Evolutionary conservation across 768 basidiomycete genomes (phyloP), one percentile per base, ranked within the genome.

Genomic region (Macrocybe gigantea): DNA sequence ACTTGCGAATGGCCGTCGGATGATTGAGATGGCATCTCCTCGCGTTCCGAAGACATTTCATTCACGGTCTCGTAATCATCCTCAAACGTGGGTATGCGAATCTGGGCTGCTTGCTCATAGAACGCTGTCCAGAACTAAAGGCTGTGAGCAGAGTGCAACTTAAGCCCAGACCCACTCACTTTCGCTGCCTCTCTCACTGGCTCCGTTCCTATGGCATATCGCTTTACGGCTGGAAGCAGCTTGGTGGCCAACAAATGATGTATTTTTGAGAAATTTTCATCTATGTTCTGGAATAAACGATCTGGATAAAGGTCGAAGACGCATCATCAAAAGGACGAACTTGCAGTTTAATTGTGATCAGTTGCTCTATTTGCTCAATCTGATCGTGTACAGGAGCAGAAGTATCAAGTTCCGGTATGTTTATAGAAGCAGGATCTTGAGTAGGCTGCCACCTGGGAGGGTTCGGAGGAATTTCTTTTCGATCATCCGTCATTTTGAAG

Each of bases 71-170:
- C 79, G 49, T 80, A 75, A 48, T 89, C 84, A 10, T 82, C 89
- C 32, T 44, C 42, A 33, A 75, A 82, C 1, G 80, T 81, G 4
- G 86, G 83, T 38, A 93, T 85, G 36, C 84, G 81, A 30, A 93
- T 85, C 56, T 91, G 85, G 3, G 95, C 94, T 7, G 93, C 92
- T 50, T 88, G 81, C 60, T 97, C 93, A 60, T 93, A 97, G 73
- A 99, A 98, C 0, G 89, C 86, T 4, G 85, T 85, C 94, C 95
- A 98, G 63, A 97, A 97, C 94, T 95, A 57, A 0, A 22, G 4
- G 40, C 8, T 13, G 33, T 35, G 38, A 31, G 30, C 36, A 11
- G 38, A 9, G n/a, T 41, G 6, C 14, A n/a, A 3, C 50, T 32
- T 12, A 32, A 33, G 29, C 41, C 41, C 8, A 41, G 12, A 29